Conservation (phyloP, 306 rosid genomes). For the Oxytropis ochrocephala region DNA sequence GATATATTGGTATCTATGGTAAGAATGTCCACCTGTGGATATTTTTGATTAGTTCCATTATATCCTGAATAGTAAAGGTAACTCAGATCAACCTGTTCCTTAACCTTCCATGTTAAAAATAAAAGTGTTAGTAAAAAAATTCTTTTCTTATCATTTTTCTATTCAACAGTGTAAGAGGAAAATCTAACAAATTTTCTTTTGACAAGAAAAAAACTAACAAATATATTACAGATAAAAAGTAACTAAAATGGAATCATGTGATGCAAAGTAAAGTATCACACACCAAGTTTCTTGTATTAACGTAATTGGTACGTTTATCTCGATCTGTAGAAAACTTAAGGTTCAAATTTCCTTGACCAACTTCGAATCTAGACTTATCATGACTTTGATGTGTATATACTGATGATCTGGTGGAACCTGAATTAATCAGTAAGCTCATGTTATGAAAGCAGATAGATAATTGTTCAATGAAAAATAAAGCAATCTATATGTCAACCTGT, state of each 20-base stretch:
- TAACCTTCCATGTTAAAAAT: slow-evolving; percentile 42
- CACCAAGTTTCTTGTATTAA: slow-evolving; percentile 51
- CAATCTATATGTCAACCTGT: slow-evolving; percentile 24
- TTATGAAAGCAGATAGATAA: slow-evolving; percentile 7
- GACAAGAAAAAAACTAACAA: too few species aligned
- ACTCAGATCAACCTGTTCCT: slow-evolving; percentile 35
- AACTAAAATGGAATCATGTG: slow-evolving; percentile 12
- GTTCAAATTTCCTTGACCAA: slow-evolving; percentile 71
- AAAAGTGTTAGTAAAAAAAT: slow-evolving; percentile 3
- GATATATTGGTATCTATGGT: slow-evolving; percentile 4
- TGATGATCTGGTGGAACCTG: slow-evolving; percentile 63
- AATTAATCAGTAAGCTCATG: neutral
- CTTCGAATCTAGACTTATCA: slow-evolving; percentile 42
- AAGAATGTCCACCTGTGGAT: slow-evolving; percentile 34
- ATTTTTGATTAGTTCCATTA: slow-evolving; percentile 34
- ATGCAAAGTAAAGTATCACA: slow-evolving; percentile 14
- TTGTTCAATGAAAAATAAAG: slow-evolving; percentile 11
- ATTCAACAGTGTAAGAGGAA: neutral
- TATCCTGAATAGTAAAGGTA: slow-evolving; percentile 47
- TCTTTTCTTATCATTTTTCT: neutral
- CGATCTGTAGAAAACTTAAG: slow-evolving; percentile 46
- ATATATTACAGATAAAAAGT: neutral
- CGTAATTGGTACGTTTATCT: slow-evolving; percentile 43
- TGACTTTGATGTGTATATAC: slow-evolving; percentile 27
- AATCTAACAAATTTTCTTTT: too few species aligned